Evolutionary conservation across 2,329 filamentous ascomycete genomes (phyloP), one percentile per base, ranked within the genome.

Genomic region (Penicillium palitans): DNA sequence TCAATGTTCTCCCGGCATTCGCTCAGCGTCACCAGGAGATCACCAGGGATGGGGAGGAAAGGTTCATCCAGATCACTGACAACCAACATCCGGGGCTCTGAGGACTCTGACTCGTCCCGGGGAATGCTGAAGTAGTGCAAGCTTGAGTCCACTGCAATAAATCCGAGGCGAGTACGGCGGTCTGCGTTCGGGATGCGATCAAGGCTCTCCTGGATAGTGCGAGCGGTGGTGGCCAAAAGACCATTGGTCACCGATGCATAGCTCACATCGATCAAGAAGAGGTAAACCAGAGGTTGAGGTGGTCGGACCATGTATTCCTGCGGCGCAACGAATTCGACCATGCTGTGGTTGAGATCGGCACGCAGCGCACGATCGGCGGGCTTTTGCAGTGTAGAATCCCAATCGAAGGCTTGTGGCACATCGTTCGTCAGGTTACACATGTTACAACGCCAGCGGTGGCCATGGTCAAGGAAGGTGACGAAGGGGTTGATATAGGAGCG

Each of bases 281-380:
- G 84, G 74, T 98, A 98, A 40, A 97, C 93, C 40, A 98, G 82
- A 40, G 95, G 95, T 77, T 96, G 93, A 45, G 95, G 95, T 57
- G 95, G 93, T 61, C 95, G 90, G 37, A 99, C 95, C 95, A 99
- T 99, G 78, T 99, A 99, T 78, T 99, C 95, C 76, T 99, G 95
- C 2, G 95, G 95, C 13, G 95, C 95, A 66, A 99, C 90, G 72
- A 97, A 99, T 72, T 99, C 95, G 60, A 96, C 93, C 37, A 98
- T 92, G n/a, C 92, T 85, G 73, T 97, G 89, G 79, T 99, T 99
- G 61, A 99, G 82, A 74, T 99, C 95, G 40, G 91, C 85, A 68
- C 95, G 84, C 74, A 96, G 88, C 90, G 95, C 96, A 72, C 95
- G 83, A 74, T 99, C 93, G 51, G 96, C 88, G 52, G 87, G 90